Conservation (phyloP, 2,329 filamentous ascomycete genomes). For the Xylaria arbuscula region DNA sequence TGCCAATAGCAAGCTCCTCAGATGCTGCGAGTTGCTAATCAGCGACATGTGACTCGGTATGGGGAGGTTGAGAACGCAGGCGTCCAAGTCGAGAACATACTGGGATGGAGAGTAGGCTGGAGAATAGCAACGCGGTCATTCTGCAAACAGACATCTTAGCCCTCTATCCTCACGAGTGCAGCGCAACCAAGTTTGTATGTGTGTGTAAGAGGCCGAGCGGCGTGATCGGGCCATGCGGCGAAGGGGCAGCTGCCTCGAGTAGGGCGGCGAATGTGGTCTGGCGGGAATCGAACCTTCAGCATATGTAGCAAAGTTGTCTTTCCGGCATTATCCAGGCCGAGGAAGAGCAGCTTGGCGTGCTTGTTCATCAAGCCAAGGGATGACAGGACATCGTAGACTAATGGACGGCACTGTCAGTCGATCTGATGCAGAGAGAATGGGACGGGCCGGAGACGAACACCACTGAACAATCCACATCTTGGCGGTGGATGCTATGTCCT, state of each 20-base stretch:
- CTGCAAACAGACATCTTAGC: constrained; percentile 55
- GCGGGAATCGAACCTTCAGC: constrained; percentile 77
- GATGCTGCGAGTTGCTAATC: constrained; percentile 67
- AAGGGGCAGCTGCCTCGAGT: constrained; percentile 7
- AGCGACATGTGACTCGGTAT: constrained; percentile 41
- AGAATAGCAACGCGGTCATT: constrained; percentile 94
- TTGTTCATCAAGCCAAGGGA: constrained; percentile 92
- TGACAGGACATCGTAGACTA: constrained; percentile 91
- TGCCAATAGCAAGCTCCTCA: constrained; percentile 91
- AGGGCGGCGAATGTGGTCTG: constrained; percentile 20
- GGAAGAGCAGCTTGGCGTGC: constrained; percentile 93
- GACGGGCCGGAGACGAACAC: constrained; percentile 71
- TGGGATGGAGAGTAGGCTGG: constrained; percentile 90
- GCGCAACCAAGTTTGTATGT: neutral
- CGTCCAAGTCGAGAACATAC: constrained; percentile 62
- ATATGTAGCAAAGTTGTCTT: constrained; percentile 95
- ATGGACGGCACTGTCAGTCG: constrained; percentile 54
- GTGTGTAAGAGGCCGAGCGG: constrained; percentile 12
- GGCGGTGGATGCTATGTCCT: constrained; percentile 41
- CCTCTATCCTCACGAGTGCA: constrained; percentile 7
- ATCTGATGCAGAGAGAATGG: constrained; percentile 30
- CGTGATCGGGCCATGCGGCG: constrained; percentile 25
- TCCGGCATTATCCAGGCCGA: constrained; percentile 92
- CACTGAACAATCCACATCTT: constrained; percentile 95
- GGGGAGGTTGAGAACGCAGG: constrained; percentile 32